Evolutionary conservation across 306 rosid genomes (phyloP).

Genomic region (Pyrus pyrifolia): DNA sequence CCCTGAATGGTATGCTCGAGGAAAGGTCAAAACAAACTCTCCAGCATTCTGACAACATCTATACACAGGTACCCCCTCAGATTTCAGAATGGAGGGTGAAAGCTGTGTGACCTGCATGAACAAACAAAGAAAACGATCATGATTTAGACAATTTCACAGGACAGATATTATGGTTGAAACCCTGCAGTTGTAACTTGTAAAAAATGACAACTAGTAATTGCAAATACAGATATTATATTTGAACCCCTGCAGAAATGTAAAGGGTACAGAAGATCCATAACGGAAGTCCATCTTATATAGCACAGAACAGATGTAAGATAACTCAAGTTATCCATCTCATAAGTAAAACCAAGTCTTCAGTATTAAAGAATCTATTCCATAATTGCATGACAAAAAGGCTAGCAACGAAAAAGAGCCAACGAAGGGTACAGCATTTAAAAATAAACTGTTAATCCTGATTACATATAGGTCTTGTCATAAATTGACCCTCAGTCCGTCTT

Average conservation of each 20-base stretch:
- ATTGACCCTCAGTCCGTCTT: not conserved
- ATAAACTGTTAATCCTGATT: not conserved
- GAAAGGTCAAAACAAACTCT: conserved; percentile 94
- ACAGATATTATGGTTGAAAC: not conserved
- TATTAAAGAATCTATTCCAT: not conserved
- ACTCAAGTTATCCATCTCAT: not conserved
- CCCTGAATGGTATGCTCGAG: conserved; percentile 97
- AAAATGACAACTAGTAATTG: not conserved
- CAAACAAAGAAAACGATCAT: conserved; percentile 1
- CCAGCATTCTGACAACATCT: conserved; percentile 95
- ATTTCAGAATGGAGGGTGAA: conserved; percentile 83
- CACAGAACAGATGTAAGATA: not conserved
- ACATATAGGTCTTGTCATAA: not conserved
- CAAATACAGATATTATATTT: not conserved
- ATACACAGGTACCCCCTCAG: conserved; percentile 93
- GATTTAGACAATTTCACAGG: not conserved
- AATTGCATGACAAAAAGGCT: not conserved
- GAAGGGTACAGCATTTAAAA: not conserved
- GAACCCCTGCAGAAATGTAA: not conserved
- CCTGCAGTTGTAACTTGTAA: not conserved
- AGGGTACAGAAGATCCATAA: not conserved
- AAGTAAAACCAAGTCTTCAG: not conserved
- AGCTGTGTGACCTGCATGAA: conserved; percentile 86
- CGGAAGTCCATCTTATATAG: not conserved
- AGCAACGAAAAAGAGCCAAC: not conserved